Base-by-base conservation (phyloP, 2,329 filamentous ascomycete genomes). In the Fusarium longipes region DNA sequence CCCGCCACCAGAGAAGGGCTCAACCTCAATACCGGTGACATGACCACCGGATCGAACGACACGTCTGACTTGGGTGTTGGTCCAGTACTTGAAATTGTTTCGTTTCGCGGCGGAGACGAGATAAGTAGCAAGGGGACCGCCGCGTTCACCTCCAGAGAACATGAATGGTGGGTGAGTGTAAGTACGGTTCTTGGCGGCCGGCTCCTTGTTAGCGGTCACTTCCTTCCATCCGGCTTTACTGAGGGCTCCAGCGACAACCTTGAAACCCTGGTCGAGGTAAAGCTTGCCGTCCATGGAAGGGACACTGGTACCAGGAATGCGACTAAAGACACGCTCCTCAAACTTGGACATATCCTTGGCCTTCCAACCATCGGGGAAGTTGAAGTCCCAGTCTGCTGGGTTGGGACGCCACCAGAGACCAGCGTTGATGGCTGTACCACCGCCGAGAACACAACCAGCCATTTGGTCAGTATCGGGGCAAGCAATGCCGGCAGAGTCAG, bases 321-420 rank as follows among this genome's bases (percentile, higher is more conserved):
- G 56, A 9, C n/a, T 12, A 4, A 58, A 58, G 2, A 58, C 56
- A 29, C 56, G 56, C n/a, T 57, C 14, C 17, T 58, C 56, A n/a
- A 57, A 58, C 5, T 47, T 57, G 12, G 33, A 33, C 56, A 58
- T 58, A 4, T 58, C 56, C 10, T 39, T 58, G 0, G 56, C 40
- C 29, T 58, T 58, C 56, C 56, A 58, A 15, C 56, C 56, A 57
- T 58, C 56, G 8, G 51, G 56, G 5, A 58, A 58, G 18, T 58
- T 58, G 7, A 40, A 58, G 8, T 58, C 56, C 56, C 56, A 57
- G 8, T 58, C 56, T 25, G 5, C 1, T 14, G 56, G 56, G 3
- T 47, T 58, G 27, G 56, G 56, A n/a, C 56, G 56, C 56, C 56
- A 58, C 56, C 56, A 58, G 2, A 58, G n/a, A 30, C 51, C 56